Evolutionary conservation across 2,329 filamentous ascomycete genomes (phyloP).

Genomic region (Fusarium hainanense): DNA sequence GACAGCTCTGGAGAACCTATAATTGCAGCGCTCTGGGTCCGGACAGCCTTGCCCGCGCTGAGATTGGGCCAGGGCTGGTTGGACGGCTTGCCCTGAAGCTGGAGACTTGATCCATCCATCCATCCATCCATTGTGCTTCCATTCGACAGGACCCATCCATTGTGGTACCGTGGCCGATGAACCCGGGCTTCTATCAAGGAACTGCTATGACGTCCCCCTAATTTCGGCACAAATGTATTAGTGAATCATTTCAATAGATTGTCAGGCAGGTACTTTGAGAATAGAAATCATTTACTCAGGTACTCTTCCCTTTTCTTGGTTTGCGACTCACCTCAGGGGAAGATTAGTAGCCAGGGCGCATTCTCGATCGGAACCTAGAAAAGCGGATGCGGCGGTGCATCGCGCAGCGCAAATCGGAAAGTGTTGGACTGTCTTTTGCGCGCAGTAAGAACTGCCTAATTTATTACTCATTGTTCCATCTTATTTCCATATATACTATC

Average conservation of each 20-base stretch:
- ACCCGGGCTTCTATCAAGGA: slow-evolving; percentile 29
- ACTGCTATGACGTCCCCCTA: slow-evolving; percentile 18
- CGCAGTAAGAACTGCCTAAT: slow-evolving; percentile 17
- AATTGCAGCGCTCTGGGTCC: slow-evolving; percentile 8
- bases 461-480: neutral
- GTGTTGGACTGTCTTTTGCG: slow-evolving; percentile 18
- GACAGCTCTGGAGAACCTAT: slow-evolving; percentile 16
- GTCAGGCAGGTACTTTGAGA: neutral
- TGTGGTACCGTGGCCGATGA: slow-evolving; percentile 28
- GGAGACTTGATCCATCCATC: neutral
- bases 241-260: slow-evolving; percentile 6
- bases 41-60: slow-evolving; percentile 13
- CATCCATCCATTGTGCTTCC: slow-evolving; percentile 18
- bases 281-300: slow-evolving; percentile 2
- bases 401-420: slow-evolving; percentile 27
- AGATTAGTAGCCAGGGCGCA: slow-evolving; percentile 22
- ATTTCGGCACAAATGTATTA: slow-evolving; percentile 16
- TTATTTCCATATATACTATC: neutral
- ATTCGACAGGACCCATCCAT: slow-evolving; percentile 28
- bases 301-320: neutral
- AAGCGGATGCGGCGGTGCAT: slow-evolving; percentile 40
- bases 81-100: slow-evolving; percentile 35
- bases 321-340: slow-evolving; percentile 26
- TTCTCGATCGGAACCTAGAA: slow-evolving; percentile 39
- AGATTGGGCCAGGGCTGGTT: slow-evolving; percentile 40